Evolutionary conservation across 2,329 filamentous ascomycete genomes (phyloP).

Genomic region (Sarocladiaceae sp.): DNA sequence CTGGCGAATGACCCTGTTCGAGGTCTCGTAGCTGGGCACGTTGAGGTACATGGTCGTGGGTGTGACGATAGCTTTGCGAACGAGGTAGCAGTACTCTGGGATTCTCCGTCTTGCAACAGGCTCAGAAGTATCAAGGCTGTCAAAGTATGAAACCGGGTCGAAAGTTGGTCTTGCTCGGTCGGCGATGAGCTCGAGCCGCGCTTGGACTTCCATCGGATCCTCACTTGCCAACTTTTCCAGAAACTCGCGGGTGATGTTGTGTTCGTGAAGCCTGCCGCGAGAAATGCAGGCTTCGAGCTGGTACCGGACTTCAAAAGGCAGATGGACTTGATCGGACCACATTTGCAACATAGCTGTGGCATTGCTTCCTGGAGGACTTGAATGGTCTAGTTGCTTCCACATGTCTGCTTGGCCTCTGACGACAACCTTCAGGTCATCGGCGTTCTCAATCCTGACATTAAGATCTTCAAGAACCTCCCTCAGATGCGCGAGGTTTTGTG

Average conservation of each 20-base stretch:
- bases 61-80: slow-evolving; percentile 75
- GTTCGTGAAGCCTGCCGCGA: slow-evolving; percentile 69
- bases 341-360: background rate
- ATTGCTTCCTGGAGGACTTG: slow-evolving; percentile 6
- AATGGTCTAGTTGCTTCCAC: slow-evolving; percentile 28
- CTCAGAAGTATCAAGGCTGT: slow-evolving; percentile 42
- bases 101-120: slow-evolving; percentile 47
- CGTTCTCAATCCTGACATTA: slow-evolving; percentile 56
- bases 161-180: slow-evolving; percentile 59
- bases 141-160: slow-evolving; percentile 70
- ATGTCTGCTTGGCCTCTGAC: slow-evolving; percentile 18
- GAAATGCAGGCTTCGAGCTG: slow-evolving; percentile 94
- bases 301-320: slow-evolving; percentile 75
- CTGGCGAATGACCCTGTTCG: slow-evolving; percentile 79
- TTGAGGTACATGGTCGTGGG: slow-evolving; percentile 78
- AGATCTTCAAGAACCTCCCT: slow-evolving; percentile 61
- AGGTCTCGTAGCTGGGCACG: slow-evolving; percentile 76
- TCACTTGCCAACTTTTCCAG: slow-evolving; percentile 52
- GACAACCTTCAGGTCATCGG: slow-evolving; percentile 36
- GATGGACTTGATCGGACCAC: slow-evolving; percentile 19
- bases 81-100: slow-evolving; percentile 68
- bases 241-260: slow-evolving; percentile 66
- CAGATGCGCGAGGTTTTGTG: slow-evolving; percentile 29
- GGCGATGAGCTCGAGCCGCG: slow-evolving; percentile 70
- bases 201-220: slow-evolving; percentile 47